Evolutionary conservation across 2,329 filamentous ascomycete species (phyloP).

Genomic region (Escovopsis sp.): DNA sequence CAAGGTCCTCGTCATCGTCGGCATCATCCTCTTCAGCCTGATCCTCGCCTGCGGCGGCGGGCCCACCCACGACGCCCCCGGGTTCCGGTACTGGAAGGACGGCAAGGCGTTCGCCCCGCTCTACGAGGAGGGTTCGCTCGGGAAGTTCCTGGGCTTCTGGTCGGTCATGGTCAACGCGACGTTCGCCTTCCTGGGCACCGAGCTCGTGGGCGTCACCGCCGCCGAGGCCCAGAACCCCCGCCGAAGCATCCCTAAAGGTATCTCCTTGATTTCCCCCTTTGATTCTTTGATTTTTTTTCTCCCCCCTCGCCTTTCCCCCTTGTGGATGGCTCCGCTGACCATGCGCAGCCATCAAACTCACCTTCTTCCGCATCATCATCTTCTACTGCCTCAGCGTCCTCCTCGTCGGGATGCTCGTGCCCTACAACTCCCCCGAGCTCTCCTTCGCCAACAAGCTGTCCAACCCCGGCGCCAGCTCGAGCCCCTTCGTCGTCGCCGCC

Average conservation of each 20-base stretch:
- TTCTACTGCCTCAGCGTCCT: slow-evolving; percentile 67
- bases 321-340: too few relatives aligned
- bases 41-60: slow-evolving; percentile 52
- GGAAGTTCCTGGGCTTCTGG: slow-evolving; percentile 51
- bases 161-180: slow-evolving; percentile 60
- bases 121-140: slow-evolving; percentile 16
- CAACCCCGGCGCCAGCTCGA: slow-evolving; percentile 29
- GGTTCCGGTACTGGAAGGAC: slow-evolving; percentile 51
- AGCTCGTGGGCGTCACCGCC: slow-evolving; percentile 64
- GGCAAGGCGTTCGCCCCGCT: slow-evolving; percentile 33
- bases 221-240: slow-evolving; percentile 70
- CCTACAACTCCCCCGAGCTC: slow-evolving; percentile 50
- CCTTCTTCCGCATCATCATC: slow-evolving; percentile 68
- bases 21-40: slow-evolving; percentile 49
- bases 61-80: slow-evolving; percentile 44
- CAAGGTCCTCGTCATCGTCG: slow-evolving; percentile 54
- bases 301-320: background rate
- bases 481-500: slow-evolving; percentile 64
- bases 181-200: slow-evolving; percentile 66
- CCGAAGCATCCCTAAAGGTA: slow-evolving; percentile 50
- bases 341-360: slow-evolving; percentile 52
- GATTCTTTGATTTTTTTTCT: background rate
- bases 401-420: slow-evolving; percentile 62
- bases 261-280: background rate
- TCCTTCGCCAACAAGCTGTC: slow-evolving; percentile 36